phyloP scores from a whole-genome alignment of 169 alveolate species.

The Plasmodium falciparum region DNA sequence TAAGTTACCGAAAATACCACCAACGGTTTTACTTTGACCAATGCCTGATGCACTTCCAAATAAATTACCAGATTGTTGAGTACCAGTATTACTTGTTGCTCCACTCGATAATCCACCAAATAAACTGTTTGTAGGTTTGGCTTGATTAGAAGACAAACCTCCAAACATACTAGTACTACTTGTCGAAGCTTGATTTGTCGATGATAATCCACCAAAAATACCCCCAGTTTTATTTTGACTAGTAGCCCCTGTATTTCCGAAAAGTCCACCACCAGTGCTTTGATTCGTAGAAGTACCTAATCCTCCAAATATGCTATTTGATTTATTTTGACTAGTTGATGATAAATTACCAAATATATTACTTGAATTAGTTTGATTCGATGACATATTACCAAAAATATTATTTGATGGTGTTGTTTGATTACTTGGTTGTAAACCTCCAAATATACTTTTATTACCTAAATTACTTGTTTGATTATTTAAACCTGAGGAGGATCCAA shows the following conservation, averaged over 20 bases:
- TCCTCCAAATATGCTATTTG: slow-evolving; percentile 56
- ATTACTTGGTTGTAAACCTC: slow-evolving; percentile 55
- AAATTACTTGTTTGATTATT: slow-evolving; percentile 68
- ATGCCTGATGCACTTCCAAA: slow-evolving; percentile 61
- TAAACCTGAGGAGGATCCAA: slow-evolving; percentile 58
- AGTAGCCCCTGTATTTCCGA: slow-evolving; percentile 42
- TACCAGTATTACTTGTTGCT: slow-evolving; percentile 10
- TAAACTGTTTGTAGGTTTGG: slow-evolving; percentile 25
- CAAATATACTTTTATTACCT: slow-evolving; percentile 62
- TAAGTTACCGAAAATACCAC: slow-evolving; percentile 47
- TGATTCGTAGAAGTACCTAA: slow-evolving; percentile 19
- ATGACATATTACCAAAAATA: slow-evolving; percentile 59
- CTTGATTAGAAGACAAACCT: slow-evolving; percentile 15
- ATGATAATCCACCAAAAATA: slow-evolving; percentile 21
- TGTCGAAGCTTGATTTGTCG: slow-evolving; percentile 18
- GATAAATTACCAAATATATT: slow-evolving; percentile 39
- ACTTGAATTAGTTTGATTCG: slow-evolving; percentile 35
- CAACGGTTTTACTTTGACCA: slow-evolving; percentile 27
- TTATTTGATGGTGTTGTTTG: slow-evolving; percentile 41
- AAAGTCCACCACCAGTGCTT: slow-evolving; percentile 27
- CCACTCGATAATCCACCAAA: slow-evolving; percentile 44
- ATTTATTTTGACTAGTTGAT: slow-evolving; percentile 51
- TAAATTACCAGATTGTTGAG: slow-evolving; percentile 23
- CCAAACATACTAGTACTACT: slow-evolving; percentile 45
- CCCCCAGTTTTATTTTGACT: slow-evolving; percentile 50